A percentile compares a stretch with the other conserved stretches of the same genome.
These are phyloP conservation scores for Aspergillus pseudoglaucus DNA, from an alignment of 2,329 filamentous ascomycete genomes.

Conservation along the genomic window DNA sequence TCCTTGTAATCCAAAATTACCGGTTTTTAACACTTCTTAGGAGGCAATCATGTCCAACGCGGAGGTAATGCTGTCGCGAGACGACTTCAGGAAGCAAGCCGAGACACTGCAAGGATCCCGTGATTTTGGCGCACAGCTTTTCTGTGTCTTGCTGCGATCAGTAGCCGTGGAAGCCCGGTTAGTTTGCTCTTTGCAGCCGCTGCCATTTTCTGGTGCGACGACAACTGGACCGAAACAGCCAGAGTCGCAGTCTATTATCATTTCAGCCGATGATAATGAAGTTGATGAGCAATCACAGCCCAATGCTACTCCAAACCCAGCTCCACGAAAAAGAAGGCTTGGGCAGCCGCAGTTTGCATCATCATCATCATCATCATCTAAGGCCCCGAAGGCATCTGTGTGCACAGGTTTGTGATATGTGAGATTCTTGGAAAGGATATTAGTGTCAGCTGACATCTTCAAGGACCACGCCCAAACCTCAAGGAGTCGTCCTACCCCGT, in stretches of 20 bases:
- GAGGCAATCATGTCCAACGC: constrained; percentile 56
- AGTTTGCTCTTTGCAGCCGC: constrained; percentile 81
- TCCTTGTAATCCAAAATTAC: constrained; percentile 8
- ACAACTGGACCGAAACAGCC: constrained; percentile 39
- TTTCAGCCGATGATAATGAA: constrained; percentile 30
- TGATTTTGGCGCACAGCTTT: constrained; percentile 83
- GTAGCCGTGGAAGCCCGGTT: constrained; percentile 74
- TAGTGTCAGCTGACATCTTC: constrained; percentile 9
- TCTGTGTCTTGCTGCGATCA: constrained; percentile 78
- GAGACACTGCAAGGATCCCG: constrained; percentile 68
- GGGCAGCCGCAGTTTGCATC: constrained; percentile 31
- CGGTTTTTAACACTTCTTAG: constrained; percentile 22
- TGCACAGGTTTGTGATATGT: constrained; percentile 14
- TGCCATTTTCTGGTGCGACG: constrained; percentile 57
- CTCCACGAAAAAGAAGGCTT: constrained; percentile 23
- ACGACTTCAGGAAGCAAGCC: constrained; percentile 68
- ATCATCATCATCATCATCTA: constrained; percentile 5
- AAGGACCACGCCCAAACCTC: constrained; percentile 41
- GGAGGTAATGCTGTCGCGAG: constrained; percentile 62
- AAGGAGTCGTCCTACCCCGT: constrained; percentile 72
- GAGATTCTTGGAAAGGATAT: background rate
- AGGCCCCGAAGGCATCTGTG: constrained; percentile 10
- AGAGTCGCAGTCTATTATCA: constrained; percentile 28
- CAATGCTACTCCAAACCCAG: constrained; percentile 8
- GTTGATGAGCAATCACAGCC: constrained; percentile 18